A percentile compares a stretch with the other conserved stretches of the same genome.
Conservation (phyloP, 2,329 filamentous ascomycete species). For the Cladosporium sp. region DNA sequence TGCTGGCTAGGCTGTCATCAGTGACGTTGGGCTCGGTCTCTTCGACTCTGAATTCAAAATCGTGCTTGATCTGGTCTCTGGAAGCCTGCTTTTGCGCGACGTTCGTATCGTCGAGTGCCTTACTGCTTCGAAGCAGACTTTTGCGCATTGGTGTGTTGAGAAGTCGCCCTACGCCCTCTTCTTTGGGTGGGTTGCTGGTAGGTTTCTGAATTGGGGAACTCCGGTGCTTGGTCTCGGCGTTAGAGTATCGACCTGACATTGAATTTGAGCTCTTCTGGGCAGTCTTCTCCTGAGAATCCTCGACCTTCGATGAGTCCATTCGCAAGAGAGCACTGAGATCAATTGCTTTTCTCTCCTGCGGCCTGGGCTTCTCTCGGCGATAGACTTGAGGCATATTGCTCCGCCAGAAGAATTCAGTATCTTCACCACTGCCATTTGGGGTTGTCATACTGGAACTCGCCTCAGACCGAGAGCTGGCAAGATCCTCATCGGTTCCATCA, state of each 20-base stretch:
- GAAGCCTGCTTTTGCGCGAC: background rate
- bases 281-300: background rate
- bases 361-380: constrained; percentile 13
- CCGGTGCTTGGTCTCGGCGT: background rate
- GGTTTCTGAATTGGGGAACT: background rate
- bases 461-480: background rate
- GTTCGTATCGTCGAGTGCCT: background rate
- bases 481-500: background rate
- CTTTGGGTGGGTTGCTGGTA: no score
- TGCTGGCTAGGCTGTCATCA: constrained; percentile 20
- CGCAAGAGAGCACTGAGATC: constrained; percentile 5
- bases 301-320: constrained; percentile 7
- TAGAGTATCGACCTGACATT: no score
- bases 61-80: background rate
- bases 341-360: background rate
- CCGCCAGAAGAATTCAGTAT: constrained; percentile 27
- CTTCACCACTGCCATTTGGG: constrained; percentile 12
- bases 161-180: background rate
- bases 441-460: background rate
- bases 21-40: constrained; percentile 4
- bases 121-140: constrained; percentile 21
- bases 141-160: constrained; percentile 17
- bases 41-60: constrained; percentile 12
- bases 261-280: no score
- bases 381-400: constrained; percentile 23